phyloP scores from a whole-genome alignment of 2,329 filamentous ascomycete genomes.

The Pyricularia grisea region DNA sequence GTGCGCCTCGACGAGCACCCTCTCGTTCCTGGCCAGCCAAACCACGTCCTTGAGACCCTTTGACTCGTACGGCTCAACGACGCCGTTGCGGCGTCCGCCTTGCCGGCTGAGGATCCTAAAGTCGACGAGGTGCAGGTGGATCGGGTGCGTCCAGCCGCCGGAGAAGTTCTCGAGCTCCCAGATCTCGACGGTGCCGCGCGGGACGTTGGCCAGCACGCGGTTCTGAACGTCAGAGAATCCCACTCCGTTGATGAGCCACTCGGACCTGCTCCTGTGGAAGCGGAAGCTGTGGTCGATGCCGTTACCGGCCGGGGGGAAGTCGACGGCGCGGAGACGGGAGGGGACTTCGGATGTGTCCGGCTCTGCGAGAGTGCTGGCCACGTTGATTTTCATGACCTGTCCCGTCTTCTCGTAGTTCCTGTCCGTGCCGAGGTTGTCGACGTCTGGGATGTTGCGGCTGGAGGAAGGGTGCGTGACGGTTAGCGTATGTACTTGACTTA shows the following conservation, averaged over 20 bases:
- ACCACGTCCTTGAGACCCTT: slow-evolving; percentile 49
- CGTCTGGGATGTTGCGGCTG: slow-evolving; percentile 17
- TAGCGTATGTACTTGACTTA: not conserved
- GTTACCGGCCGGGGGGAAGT: slow-evolving; percentile 23
- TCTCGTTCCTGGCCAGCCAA: slow-evolving; percentile 41
- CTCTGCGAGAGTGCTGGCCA: slow-evolving; percentile 24
- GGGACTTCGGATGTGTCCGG: slow-evolving; percentile 26
- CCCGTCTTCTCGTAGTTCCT: slow-evolving; percentile 41
- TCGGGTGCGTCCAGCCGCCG: slow-evolving; percentile 41
- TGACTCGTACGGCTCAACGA: slow-evolving; percentile 43
- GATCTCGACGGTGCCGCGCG: slow-evolving; percentile 34
- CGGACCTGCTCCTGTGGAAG: slow-evolving; percentile 31
- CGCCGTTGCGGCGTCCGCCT: slow-evolving; percentile 25
- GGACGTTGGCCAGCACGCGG: slow-evolving; percentile 36
- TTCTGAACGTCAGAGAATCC: slow-evolving; percentile 34
- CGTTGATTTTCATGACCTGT: slow-evolving; percentile 42
- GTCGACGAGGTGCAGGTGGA: slow-evolving; percentile 51
- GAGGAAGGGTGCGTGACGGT: not conserved
- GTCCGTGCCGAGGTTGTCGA: slow-evolving; percentile 28
- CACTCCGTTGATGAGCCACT: slow-evolving; percentile 43
- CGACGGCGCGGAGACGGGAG: slow-evolving; percentile 22
- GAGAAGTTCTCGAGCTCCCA: slow-evolving; percentile 40
- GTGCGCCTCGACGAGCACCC: slow-evolving; percentile 37
- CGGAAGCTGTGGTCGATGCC: slow-evolving; percentile 32
- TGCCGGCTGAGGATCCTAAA: slow-evolving; percentile 41